Evolutionary conservation across 179 eudicot species (phyloP), one percentile per base, ranked within the genome.

Genomic region (Beta corolliflora): DNA sequence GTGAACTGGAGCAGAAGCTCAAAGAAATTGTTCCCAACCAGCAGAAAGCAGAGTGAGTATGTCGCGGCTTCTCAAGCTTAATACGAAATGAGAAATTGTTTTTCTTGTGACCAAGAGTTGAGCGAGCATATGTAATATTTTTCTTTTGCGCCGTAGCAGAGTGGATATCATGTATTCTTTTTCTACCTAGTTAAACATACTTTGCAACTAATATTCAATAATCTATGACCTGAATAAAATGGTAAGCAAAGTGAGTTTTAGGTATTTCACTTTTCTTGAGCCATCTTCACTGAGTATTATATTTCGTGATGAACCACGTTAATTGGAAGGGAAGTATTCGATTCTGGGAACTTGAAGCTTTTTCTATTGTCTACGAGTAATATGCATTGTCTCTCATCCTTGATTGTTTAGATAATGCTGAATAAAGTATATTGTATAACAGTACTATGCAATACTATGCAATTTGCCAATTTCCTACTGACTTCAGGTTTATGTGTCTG

Each of bases 1-100:
- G 94, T 68, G 96, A 92, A 77, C 78, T 89, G 84, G 86, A 87
- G 89, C 89, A 90, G 63, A 93, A 86, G 85, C 94, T 93, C 85
- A 88, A 91, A 78, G 91, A 82, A 69, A 19, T 82, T 44, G 82
- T 56, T 75, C 79, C 63, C n/a, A 59, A 71, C 13, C 82, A 84
- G 31, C n/a, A 78, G 73, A 81, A 85, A 83, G 64, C 85, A 3
- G 87, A 81, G 63, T 85, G 77, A 78, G 60, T 31, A 16, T 68
- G 48, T 58, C 9, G 19, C 29, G 36, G 25, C 18, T 9, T 12
- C 41, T 79, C 72, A 53, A 67, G 66, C 73, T 45, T 31, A 9
- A 13, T 36, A 15, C 36, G 29, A 52, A 48, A 56, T 9, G 41
- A 50, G 9, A 12, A 31, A n/a, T 19, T 70, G 55, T 45, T 46